These are phyloP conservation scores for Apiospora saccharicola DNA, from an alignment of 2,329 filamentous ascomycete species.

Conservation along the genomic window DNA sequence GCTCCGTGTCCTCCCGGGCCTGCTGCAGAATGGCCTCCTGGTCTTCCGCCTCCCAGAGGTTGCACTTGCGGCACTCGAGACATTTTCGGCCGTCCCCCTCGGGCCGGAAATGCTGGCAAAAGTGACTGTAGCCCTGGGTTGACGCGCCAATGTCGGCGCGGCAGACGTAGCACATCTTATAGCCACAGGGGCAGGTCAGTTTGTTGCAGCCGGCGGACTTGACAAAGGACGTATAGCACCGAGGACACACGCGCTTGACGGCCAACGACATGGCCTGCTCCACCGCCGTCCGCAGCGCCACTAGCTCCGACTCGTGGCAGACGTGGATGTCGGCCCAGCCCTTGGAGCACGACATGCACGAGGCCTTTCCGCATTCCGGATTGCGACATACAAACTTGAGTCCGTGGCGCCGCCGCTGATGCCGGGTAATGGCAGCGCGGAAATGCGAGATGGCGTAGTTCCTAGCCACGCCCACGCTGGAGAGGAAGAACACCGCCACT, in stretches of 20 bases:
- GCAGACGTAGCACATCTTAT: slow-evolving; percentile 98
- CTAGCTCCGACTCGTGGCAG: slow-evolving; percentile 84
- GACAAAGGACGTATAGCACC: slow-evolving; percentile 90
- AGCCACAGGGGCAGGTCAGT: slow-evolving; percentile 92
- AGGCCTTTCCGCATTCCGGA: slow-evolving; percentile 70
- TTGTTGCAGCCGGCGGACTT: slow-evolving; percentile 97
- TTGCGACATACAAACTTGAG: slow-evolving; percentile 81
- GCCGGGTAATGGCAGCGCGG: slow-evolving; percentile 67
- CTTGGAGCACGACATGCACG: slow-evolving; percentile 84
- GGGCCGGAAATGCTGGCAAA: slow-evolving; percentile 93
- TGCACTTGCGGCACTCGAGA: slow-evolving; percentile 80
- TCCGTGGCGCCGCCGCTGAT: slow-evolving; percentile 74
- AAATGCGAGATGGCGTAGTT: slow-evolving; percentile 56
- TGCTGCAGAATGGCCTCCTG: slow-evolving; percentile 71
- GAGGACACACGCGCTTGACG: slow-evolving; percentile 92
- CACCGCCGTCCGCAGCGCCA: slow-evolving; percentile 85
- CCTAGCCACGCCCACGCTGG: slow-evolving; percentile 51
- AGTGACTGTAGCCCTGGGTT: slow-evolving; percentile 85
- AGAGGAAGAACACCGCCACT: slow-evolving; percentile 50
- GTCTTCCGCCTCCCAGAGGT: slow-evolving; percentile 80
- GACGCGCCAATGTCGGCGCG: slow-evolving; percentile 72
- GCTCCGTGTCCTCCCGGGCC: slow-evolving; percentile 76
- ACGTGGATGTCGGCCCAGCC: slow-evolving; percentile 88
- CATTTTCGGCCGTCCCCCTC: slow-evolving; percentile 77
- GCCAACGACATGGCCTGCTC: slow-evolving; percentile 94